phyloP scores from a whole-genome alignment of 2,329 filamentous ascomycete genomes.

The Penicillium psychrosexuale region DNA sequence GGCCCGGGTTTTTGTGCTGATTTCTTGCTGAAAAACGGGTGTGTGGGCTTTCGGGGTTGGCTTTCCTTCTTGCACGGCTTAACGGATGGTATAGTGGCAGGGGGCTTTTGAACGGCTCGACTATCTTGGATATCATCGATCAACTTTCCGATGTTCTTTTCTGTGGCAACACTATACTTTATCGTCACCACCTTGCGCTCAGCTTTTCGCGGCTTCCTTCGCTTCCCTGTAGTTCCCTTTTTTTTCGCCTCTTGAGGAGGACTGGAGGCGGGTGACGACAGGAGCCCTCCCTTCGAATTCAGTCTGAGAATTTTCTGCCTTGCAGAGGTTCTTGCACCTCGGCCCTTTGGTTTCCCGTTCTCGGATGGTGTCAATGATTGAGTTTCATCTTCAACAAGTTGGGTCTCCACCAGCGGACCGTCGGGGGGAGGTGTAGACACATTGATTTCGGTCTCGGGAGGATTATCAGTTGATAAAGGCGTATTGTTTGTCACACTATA shows the following conservation, averaged over 20 bases:
- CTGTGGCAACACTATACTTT: constrained; percentile 56
- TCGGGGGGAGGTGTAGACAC: not conserved
- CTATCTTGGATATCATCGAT: constrained; percentile 62
- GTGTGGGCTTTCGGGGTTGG: constrained; percentile 49
- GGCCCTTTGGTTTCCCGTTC: not conserved
- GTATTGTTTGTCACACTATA: not conserved
- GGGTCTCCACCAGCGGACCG: constrained; percentile 1
- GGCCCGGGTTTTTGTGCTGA: constrained; percentile 27
- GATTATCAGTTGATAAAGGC: not conserved
- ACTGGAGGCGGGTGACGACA: constrained; percentile 36
- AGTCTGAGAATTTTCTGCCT: constrained; percentile 48
- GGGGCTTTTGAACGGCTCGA: constrained; percentile 25
- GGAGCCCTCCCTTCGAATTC: constrained; percentile 44
- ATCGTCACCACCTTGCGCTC: constrained; percentile 50
- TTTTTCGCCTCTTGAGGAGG: constrained; percentile 16
- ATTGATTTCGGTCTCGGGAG: not conserved
- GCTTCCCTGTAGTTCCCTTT: constrained; percentile 25
- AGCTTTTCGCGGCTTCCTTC: constrained; percentile 33
- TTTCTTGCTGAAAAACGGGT: constrained; percentile 69
- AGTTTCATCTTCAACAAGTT: not conserved
- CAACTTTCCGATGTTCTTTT: constrained; percentile 53
- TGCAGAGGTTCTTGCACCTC: constrained; percentile 37
- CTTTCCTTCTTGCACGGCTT: constrained; percentile 14
- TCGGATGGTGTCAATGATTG: not conserved
- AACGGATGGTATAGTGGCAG: constrained; percentile 17